These are phyloP conservation scores for Canavalia ensiformis DNA, from an alignment of 306 rosid genomes.

Conservation along the genomic window DNA sequence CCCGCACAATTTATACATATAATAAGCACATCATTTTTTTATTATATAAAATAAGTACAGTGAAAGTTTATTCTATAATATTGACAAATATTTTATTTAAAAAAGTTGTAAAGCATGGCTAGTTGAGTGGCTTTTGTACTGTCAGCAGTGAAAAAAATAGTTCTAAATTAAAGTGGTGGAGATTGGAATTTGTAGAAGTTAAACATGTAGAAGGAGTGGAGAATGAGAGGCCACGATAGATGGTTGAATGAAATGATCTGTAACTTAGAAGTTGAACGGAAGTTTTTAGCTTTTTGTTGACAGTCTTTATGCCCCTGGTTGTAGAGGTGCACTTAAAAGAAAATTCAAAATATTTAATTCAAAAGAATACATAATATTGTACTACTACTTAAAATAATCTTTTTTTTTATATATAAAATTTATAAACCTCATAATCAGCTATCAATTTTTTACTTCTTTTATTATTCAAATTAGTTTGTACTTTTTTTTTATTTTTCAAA, in stretches of 20 bases:
- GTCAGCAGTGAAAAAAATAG: slow-evolving; percentile 9
- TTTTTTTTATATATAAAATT: no score
- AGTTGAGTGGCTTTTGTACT: slow-evolving; percentile 11
- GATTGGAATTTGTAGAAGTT: neutral
- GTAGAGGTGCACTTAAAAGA: no score
- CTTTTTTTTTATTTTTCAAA: no score
- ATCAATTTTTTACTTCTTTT: no score
- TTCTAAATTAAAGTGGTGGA: slow-evolving; percentile 27
- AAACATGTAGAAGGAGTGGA: neutral
- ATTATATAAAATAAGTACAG: neutral
- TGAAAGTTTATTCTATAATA: neutral
- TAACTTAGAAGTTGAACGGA: neutral
- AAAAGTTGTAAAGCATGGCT: neutral
- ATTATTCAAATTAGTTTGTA: no score
- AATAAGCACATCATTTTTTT: neutral
- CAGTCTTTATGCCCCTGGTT: no score
- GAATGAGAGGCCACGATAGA: neutral
- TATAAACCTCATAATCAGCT: no score
- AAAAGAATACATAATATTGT: no score
- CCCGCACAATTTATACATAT: neutral
- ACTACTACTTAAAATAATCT: no score
- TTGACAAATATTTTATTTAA: neutral
- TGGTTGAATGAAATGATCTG: neutral
- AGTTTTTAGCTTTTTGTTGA: no score
- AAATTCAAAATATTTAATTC: no score